Evolutionary conservation across 2,329 filamentous ascomycete genomes (phyloP), one percentile per base, ranked within the genome.

Genomic region (Chalara sp.): DNA sequence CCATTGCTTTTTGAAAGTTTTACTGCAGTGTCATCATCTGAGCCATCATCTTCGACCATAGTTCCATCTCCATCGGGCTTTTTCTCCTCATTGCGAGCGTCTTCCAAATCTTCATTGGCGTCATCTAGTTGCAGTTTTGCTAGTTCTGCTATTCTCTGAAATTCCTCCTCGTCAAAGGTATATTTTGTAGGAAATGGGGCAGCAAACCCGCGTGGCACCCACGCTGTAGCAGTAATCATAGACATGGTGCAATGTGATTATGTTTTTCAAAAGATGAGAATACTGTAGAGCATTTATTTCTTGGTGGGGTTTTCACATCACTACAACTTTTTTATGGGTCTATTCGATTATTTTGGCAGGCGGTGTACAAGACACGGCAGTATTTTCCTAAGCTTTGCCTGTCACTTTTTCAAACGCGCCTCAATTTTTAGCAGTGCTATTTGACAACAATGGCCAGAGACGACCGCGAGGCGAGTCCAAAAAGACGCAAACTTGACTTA

Each of bases 61-160:
- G 68, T 62, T n/a, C 67, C 65, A 46, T 66, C 61, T 40, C 57
- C 57, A 12, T 53, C 57, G 51, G 56, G 53, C 40, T 64, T 63
- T 48, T 55, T 64, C 54, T 32, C 62, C 60, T 55, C 59, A 58
- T 63, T 64, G 50, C 68, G 67, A 35, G 67, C 68, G 60, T 87
- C 83, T 58, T 86, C 81, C 55, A 95, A 71, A 64, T 93, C 91
- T 31, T 91, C 87, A 64, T 92, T 86, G 30, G 93, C 93, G 70
- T 97, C 93, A 64, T 96, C 89, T 33, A 88, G 74, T 68, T 87
- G 82, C 56, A 80, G 67, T 55, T 75, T 73, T 40, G 79, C 78
- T 52, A 82, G 72, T 63, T 77, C 73, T 32, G 78, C 77, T 66
- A 82, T 81, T 52, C 79, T 71, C 55, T 71, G 67, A 59, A 80